Percentiles rank a stretch among this genome's conserved stretches.
Evolutionary conservation across 139 green algal species (phyloP).

Genomic region (Picochlorum sp.): DNA sequence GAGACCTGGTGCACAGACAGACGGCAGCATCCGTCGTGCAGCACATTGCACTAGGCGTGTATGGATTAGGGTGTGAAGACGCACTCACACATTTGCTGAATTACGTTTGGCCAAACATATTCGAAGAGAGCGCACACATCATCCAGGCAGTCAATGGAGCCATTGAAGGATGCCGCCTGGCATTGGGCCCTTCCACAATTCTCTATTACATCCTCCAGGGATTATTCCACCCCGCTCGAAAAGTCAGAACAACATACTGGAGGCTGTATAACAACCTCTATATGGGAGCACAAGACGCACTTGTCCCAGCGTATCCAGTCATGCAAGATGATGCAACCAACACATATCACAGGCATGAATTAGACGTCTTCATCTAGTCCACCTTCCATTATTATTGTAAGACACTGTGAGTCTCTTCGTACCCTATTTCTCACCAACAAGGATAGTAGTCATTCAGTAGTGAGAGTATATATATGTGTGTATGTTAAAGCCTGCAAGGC

Average conservation of each 20-base stretch:
- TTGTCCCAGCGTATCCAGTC: constrained; percentile 73
- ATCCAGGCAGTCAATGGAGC: constrained; percentile 85
- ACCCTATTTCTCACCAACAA: neutral
- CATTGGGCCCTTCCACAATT: constrained; percentile 75
- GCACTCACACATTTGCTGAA: constrained; percentile 95
- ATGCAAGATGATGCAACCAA: constrained; percentile 71
- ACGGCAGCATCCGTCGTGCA: constrained; percentile 84
- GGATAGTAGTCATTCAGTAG: too few relatives aligned
- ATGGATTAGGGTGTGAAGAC: constrained; percentile 94
- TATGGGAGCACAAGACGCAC: constrained; percentile 82
- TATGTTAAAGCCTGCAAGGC: too few relatives aligned
- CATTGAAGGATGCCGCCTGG: constrained; percentile 83
- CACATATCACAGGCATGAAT: constrained; percentile 81
- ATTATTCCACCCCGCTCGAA: constrained; percentile 88
- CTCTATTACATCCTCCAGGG: constrained; percentile 87
- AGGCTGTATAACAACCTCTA: constrained; percentile 98
- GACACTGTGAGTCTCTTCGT: neutral
- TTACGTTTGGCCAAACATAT: constrained; percentile 98
- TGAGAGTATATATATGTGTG: too few relatives aligned
- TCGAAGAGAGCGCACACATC: constrained; percentile 92
- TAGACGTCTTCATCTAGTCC: constrained; percentile 82
- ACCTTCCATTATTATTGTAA: neutral
- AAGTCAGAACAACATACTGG: constrained; percentile 94
- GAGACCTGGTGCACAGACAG: constrained; percentile 93
- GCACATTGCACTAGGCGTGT: constrained; percentile 79